Conservation (phyloP, 805 yeast species). For the Saccharomyces cerevisiae region DNA sequence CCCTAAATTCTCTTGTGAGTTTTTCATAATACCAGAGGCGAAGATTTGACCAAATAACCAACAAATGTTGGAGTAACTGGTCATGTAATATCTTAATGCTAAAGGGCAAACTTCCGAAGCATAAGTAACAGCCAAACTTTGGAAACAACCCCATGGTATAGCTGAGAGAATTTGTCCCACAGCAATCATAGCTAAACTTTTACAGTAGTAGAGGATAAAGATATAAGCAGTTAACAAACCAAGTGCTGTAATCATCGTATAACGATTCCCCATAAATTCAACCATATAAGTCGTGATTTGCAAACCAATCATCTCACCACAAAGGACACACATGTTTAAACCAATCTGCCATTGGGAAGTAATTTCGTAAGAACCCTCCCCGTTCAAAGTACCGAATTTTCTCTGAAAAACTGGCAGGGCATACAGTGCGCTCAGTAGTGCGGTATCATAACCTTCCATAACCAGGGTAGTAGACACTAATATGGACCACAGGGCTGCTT, state of each 20-base stretch:
- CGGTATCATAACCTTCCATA: constrained; percentile 44
- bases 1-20: constrained; percentile 18
- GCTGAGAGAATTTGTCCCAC: constrained; percentile 40
- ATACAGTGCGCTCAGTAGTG: constrained; percentile 36
- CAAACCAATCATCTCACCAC: constrained; percentile 42
- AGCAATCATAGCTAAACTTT: constrained; percentile 32
- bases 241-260: constrained; percentile 31
- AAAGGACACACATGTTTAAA: constrained; percentile 19
- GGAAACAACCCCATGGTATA: constrained; percentile 48
- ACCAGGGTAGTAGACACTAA: constrained; percentile 37
- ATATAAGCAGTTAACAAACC: constrained; percentile 32
- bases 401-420: constrained; percentile 38
- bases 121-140: constrained; percentile 43
- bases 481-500: constrained; percentile 42
- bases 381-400: constrained; percentile 34
- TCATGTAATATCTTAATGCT: constrained; percentile 40
- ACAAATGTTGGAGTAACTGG: constrained; percentile 43
- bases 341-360: constrained; percentile 38
- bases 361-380: constrained; percentile 28
- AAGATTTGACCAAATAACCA: constrained; percentile 53
- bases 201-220: constrained; percentile 42
- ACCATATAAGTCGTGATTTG: constrained; percentile 37
- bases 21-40: constrained; percentile 43
- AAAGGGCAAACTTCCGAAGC: constrained; percentile 53
- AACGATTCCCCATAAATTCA: constrained; percentile 40